These are phyloP conservation scores for Pulveroboletus sp. DNA, from an alignment of 768 basidiomycete species.

Conservation along the genomic window DNA sequence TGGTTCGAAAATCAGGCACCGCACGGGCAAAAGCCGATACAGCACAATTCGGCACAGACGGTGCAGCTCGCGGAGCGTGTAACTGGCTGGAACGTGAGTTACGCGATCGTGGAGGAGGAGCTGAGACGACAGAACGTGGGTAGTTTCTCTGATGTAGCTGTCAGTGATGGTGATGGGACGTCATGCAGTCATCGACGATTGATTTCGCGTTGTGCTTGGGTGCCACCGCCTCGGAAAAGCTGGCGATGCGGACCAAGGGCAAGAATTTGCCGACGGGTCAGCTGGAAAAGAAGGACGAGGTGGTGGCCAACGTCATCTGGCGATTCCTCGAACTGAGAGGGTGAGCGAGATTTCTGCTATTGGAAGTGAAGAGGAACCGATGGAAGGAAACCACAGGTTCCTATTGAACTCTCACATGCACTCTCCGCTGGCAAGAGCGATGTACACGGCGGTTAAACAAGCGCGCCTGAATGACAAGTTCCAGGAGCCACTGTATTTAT, in stretches of 20 bases:
- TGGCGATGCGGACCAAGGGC: conserved; percentile 76
- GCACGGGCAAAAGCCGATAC: conserved; percentile 52
- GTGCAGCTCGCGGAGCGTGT: conserved; percentile 86
- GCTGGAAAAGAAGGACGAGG: conserved; percentile 96
- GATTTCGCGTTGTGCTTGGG: conserved; percentile 94
- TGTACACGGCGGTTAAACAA: conserved; percentile 74
- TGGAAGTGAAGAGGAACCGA: conserved; percentile 6
- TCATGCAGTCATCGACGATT: conserved; percentile 85
- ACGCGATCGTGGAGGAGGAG: conserved; percentile 86
- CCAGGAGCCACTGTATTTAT: conserved; percentile 93
- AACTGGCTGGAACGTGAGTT: conserved; percentile 84
- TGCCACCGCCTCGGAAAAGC: conserved; percentile 76
- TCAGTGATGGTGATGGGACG: conserved; percentile 24
- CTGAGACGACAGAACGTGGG: conserved; percentile 93
- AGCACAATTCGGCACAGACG: conserved; percentile 75
- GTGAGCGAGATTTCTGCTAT: conserved; percentile 40
- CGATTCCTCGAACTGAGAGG: conserved; percentile 94
- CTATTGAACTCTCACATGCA: conserved; percentile 85
- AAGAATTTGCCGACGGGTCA: conserved; percentile 44
- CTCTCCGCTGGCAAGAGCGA: conserved; percentile 85
- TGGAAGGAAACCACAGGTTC: conserved; percentile 53
- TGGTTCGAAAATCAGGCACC: conserved; percentile 64
- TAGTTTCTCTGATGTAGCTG: conserved; percentile 13
- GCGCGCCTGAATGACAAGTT: conserved; percentile 95
- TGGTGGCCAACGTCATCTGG: conserved; percentile 98